These are phyloP conservation scores for Globisporangium radiosum DNA, from an alignment of 352 stramenopile species.

Conservation along the genomic window DNA sequence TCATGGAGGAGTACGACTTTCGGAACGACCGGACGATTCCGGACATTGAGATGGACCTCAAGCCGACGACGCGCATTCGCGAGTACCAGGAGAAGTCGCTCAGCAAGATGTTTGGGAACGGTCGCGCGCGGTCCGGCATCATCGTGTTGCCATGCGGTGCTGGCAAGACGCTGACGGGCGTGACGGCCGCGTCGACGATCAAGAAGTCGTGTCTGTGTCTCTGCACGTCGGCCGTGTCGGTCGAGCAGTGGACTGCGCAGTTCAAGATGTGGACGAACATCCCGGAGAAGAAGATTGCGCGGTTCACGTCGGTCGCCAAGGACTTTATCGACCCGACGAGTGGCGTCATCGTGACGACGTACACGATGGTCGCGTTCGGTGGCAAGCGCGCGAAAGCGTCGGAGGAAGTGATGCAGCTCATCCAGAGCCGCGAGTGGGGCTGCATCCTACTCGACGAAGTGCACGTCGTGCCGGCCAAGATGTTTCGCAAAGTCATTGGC, in stretches of 20 bases:
- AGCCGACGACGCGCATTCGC: conserved; percentile 91
- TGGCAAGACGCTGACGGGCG: conserved; percentile 78
- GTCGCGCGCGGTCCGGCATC: conserved; percentile 96
- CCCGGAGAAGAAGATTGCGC: conserved; percentile 77
- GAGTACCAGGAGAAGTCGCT: conserved; percentile 98
- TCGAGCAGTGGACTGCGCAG: conserved; percentile 98
- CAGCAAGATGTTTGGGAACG: conserved; percentile 99
- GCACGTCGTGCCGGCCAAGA: conserved; percentile 98
- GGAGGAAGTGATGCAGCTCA: conserved; percentile 95
- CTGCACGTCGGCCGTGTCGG: conserved; percentile 96
- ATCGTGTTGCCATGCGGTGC: conserved; percentile 99
- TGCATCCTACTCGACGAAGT: conserved; percentile 96
- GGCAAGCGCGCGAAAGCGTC: conserved; percentile 89
- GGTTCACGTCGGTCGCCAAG: conserved; percentile 77
- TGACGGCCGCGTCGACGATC: conserved; percentile 95
- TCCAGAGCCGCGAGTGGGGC: conserved; percentile 97
- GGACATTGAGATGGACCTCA: conserved; percentile 84
- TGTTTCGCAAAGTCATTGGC: conserved; percentile 95
- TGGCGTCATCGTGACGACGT: conserved; percentile 95
- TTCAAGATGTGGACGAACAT: conserved; percentile 98
- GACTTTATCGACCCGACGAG: conserved; percentile 79
- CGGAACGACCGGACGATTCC: conserved; percentile 84
- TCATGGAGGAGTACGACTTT: conserved; percentile 99
- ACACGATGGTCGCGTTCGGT: conserved; percentile 96
- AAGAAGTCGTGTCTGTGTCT: conserved; percentile 98